Conservation (phyloP, 805 yeast species). For the Candida wancherniae region DNA sequence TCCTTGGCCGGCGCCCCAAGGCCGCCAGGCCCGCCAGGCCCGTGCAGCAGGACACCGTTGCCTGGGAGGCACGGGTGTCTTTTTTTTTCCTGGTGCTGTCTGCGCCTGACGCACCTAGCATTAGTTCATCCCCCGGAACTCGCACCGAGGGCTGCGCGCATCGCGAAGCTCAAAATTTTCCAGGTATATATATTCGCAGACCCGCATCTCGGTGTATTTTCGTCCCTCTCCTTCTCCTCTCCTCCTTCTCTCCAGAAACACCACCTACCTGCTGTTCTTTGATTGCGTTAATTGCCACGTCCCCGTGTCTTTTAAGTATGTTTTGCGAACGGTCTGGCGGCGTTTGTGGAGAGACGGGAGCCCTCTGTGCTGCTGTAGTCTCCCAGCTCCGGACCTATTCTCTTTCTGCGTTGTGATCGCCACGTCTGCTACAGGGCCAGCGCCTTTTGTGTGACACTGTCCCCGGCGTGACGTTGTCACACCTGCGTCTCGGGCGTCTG, state of each 20-base stretch:
- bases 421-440: background rate
- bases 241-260: constrained; percentile 36
- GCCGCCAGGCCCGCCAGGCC: too few relatives aligned
- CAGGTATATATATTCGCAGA: constrained; percentile 11
- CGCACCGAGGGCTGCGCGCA: constrained; percentile 3
- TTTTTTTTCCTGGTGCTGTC: too few relatives aligned
- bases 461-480: too few relatives aligned
- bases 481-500: too few relatives aligned
- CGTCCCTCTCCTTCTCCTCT: constrained; percentile 16
- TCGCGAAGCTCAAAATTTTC: constrained; percentile 1
- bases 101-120: constrained; percentile 11
- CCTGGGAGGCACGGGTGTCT: constrained; percentile 1
- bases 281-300: constrained; percentile 13
- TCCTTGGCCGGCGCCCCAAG: too few relatives aligned
- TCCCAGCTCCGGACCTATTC: background rate
- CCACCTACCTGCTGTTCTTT: constrained; percentile 19
- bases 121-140: constrained; percentile 14
- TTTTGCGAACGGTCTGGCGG: constrained; percentile 7
- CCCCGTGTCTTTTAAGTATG: constrained; percentile 16
- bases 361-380: too few relatives aligned
- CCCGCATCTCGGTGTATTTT: constrained; percentile 7
- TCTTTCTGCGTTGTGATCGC: background rate
- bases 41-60: too few relatives aligned
- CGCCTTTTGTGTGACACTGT: too few relatives aligned
- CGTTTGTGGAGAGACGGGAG: constrained; percentile 15